phyloP scores from a whole-genome alignment of 2,329 filamentous ascomycete genomes.

The Alternaria sp. region DNA sequence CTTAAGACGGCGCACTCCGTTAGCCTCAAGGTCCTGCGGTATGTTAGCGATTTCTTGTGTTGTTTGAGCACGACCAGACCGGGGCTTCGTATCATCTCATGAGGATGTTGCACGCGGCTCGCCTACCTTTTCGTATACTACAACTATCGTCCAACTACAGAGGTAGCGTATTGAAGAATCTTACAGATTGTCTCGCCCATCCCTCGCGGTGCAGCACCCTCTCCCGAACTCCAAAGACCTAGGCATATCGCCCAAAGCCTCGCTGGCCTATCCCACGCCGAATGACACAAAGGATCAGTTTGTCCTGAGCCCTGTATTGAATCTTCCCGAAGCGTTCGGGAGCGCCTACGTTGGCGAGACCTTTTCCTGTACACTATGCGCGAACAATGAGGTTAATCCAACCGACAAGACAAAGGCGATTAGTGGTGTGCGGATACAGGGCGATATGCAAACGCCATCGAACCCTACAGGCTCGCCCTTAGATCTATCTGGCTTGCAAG shows the following conservation, averaged over 20 bases:
- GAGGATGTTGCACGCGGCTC: background rate
- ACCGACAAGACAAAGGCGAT: conserved; percentile 60
- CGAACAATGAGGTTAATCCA: conserved; percentile 79
- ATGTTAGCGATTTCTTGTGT: conserved; percentile 51
- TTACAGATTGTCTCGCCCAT: conserved; percentile 79
- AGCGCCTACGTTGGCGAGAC: conserved; percentile 95
- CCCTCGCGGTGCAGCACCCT: conserved; percentile 75
- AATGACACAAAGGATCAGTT: conserved; percentile 60
- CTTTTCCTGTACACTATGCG: conserved; percentile 92
- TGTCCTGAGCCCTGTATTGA: conserved; percentile 70
- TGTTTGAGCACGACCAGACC: background rate
- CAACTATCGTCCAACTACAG: background rate
- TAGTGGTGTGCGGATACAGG: conserved; percentile 80
- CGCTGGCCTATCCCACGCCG: conserved; percentile 71
- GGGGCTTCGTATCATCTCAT: background rate
- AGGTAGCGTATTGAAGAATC: conserved; percentile 1
- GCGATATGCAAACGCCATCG: conserved; percentile 94
- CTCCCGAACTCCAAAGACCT: conserved; percentile 63
- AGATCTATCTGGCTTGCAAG: conserved; percentile 61
- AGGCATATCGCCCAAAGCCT: conserved; percentile 65
- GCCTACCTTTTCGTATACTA: background rate
- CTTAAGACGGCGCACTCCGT: conserved; percentile 72
- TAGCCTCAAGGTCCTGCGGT: conserved; percentile 85
- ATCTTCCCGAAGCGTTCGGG: conserved; percentile 88
- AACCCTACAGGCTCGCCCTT: conserved; percentile 69